A percentile compares a stretch with the other conserved stretches of the same genome.
Conservation (phyloP, 2,329 filamentous ascomycete species). For the Curvularia lunata region DNA sequence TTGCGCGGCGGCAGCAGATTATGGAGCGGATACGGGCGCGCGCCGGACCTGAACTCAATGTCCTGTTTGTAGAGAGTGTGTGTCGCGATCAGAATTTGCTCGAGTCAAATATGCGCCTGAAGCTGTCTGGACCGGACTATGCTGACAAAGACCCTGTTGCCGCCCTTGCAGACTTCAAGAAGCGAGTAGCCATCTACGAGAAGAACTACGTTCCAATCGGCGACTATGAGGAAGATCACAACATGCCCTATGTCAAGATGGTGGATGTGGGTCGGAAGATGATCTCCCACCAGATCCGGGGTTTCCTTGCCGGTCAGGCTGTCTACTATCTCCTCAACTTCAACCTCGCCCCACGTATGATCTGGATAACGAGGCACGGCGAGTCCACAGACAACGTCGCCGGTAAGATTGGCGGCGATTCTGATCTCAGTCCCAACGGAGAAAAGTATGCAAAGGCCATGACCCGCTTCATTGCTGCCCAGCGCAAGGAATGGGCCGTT, state of each 20-base stretch:
- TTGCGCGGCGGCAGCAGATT: slow-evolving; percentile 80
- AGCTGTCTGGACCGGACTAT: slow-evolving; percentile 95
- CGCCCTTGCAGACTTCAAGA: slow-evolving; percentile 89
- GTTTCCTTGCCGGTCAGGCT: slow-evolving; percentile 89
- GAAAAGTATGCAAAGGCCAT: slow-evolving; percentile 79
- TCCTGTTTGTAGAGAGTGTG: slow-evolving; percentile 93
- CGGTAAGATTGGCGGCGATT: slow-evolving; percentile 91
- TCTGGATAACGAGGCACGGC: slow-evolving; percentile 97
- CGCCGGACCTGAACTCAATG: slow-evolving; percentile 83
- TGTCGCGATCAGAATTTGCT: slow-evolving; percentile 84
- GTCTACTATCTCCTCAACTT: slow-evolving; percentile 96
- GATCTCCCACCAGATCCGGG: slow-evolving; percentile 85
- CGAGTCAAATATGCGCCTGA: slow-evolving; percentile 96
- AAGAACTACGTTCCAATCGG: slow-evolving; percentile 92
- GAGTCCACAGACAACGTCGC: slow-evolving; percentile 86
- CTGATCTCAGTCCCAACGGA: slow-evolving; percentile 80
- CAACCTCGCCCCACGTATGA: slow-evolving; percentile 92
- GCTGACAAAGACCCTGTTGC: slow-evolving; percentile 87
- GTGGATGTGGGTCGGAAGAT: slow-evolving; percentile 96
- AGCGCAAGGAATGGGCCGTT: slow-evolving; percentile 81
- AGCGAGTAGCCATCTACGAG: slow-evolving; percentile 89
- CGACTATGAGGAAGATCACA: slow-evolving; percentile 85
- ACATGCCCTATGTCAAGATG: slow-evolving; percentile 97
- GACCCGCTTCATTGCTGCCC: slow-evolving; percentile 80
- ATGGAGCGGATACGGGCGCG: slow-evolving; percentile 81